Conservation (phyloP, 495 filamentous ascomycete genomes). For the Amphirosellinia nigrospora region DNA sequence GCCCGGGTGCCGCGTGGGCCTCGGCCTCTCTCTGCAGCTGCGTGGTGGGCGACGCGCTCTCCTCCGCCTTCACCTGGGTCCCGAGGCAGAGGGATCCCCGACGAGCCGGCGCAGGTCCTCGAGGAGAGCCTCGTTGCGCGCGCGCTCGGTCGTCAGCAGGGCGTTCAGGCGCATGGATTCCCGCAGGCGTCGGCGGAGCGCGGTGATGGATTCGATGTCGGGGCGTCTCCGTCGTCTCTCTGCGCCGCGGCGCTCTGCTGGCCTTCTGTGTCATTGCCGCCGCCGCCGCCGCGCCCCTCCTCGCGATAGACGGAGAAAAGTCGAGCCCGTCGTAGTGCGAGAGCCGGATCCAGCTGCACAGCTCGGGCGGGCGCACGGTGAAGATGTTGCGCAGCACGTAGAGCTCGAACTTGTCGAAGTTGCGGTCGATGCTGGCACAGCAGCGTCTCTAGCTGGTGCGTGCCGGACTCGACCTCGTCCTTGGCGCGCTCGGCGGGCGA, state of each 20-base stretch:
- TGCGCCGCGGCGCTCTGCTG: not conserved
- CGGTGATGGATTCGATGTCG: constrained; percentile 70
- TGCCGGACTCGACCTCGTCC: constrained; percentile 84
- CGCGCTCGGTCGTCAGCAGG: constrained; percentile 73
- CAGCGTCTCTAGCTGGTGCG: constrained; percentile 93
- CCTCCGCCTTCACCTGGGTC: constrained; percentile 32
- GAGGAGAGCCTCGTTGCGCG: constrained; percentile 77
- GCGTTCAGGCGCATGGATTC: constrained; percentile 81
- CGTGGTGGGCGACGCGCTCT: constrained; percentile 32
- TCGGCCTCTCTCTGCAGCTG: constrained; percentile 40
- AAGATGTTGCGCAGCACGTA: constrained; percentile 90
- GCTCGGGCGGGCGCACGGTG: constrained; percentile 68
- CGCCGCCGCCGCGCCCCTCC: constrained; percentile 18
- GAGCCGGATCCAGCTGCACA: constrained; percentile 78
- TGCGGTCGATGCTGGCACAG: constrained; percentile 95
- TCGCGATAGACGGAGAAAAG: too few species aligned
- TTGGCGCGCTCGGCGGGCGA: constrained; percentile 63
- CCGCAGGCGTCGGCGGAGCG: constrained; percentile 75
- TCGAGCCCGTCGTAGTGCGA: constrained; percentile 77
- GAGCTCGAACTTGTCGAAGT: constrained; percentile 95
- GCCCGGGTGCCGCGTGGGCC: constrained; percentile 24
- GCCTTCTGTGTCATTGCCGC: not conserved
- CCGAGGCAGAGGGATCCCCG: constrained; percentile 38
- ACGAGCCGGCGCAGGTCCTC: constrained; percentile 66
- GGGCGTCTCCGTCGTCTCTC: constrained; percentile 42